Base-by-base conservation (phyloP, 108 stramenopile genomes). In the Thalassiosira profunda region DNA sequence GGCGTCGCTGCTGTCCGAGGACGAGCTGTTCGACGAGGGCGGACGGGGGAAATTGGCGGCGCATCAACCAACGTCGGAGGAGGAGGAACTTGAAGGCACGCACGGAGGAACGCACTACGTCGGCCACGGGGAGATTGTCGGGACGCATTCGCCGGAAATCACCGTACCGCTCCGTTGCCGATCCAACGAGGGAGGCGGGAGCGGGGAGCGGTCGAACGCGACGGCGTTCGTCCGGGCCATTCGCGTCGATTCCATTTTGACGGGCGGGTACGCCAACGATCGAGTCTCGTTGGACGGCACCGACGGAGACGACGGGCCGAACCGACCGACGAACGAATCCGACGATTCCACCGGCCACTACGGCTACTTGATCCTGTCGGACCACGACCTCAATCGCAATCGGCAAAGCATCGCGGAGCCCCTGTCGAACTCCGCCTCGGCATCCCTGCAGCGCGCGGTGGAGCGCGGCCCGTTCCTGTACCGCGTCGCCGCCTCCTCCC, bases 261-360 rank as follows among this genome's bases (percentile, higher is more conserved):
- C 93, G 5, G 89, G 90, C 61, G 93, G 88, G 33, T 91, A 94
- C 61, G 76, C 85, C 5, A 52, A 86, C 20, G n/a, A n/a, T n/a
- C n/a, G n/a, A n/a, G n/a, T n/a, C n/a, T n/a, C n/a, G n/a, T n/a
- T n/a, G n/a, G 87, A 90, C 61, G 80, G 70, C 37, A 52, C 88
- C 20, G 87, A 90, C 61, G 80, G 70, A 37, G 41, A 67, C 0
- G 28, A 25, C 10, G 52, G 20, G 2, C 3, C 6, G 26, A 51
- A 35, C 2, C 51, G 51, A 55, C 18, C 36, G 58, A 33, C 35
- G 15, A 12, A 47, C 24, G 56, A 35, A n/a, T 29, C 14, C 14
- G 48, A 24, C 7, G 43, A 31, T 31, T 55, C 3, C 21, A 31
- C 14, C 14, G 48, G 28, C 7, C 54, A 31, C 23, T 55, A 6